Percentiles rank a stretch among this genome's conserved stretches.
phyloP scores from a whole-genome alignment of 108 stramenopile species.

The Chaetoceros tenuissimus region DNA sequence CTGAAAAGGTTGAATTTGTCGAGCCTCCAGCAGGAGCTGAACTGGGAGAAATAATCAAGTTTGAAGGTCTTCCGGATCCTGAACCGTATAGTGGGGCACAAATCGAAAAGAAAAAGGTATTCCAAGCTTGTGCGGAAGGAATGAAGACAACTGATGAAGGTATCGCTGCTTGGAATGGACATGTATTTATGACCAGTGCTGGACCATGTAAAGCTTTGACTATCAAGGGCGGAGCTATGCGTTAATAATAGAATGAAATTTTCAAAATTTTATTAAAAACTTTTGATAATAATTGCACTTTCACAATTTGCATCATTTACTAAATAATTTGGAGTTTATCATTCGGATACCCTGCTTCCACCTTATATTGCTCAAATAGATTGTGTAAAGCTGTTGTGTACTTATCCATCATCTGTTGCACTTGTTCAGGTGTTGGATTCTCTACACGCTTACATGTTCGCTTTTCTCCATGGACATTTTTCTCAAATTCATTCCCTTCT shows the following conservation, averaged over 20 bases:
- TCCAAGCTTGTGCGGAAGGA: constrained; percentile 71
- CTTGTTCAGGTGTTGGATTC: constrained; percentile 12
- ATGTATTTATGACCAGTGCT: constrained; percentile 67
- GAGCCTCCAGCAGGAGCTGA: constrained; percentile 89
- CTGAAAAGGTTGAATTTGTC: constrained; percentile 86
- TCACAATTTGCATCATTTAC: no score
- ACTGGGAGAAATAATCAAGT: constrained; percentile 86
- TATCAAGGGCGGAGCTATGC: constrained; percentile 69
- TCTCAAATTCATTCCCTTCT: background rate
- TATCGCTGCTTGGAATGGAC: constrained; percentile 78
- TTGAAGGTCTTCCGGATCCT: constrained; percentile 78
- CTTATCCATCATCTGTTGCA: constrained; percentile 7
- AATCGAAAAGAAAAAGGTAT: constrained; percentile 98
- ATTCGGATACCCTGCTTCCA: constrained; percentile 14
- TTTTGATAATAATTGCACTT: no score
- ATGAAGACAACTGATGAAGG: constrained; percentile 81
- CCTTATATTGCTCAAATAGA: constrained; percentile 20
- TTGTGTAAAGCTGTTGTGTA: constrained; percentile 10
- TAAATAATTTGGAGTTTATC: constrained; percentile 7
- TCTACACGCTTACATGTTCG: constrained; percentile 6
- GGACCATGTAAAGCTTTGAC: constrained; percentile 70
- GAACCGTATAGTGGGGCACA: constrained; percentile 72
- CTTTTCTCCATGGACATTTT: constrained; percentile 3
- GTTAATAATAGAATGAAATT: constrained; percentile 22
- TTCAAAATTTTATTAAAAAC: background rate